These are phyloP conservation scores for Penicillium glabrum DNA, from an alignment of 2,329 filamentous ascomycete genomes.

Conservation along the genomic window DNA sequence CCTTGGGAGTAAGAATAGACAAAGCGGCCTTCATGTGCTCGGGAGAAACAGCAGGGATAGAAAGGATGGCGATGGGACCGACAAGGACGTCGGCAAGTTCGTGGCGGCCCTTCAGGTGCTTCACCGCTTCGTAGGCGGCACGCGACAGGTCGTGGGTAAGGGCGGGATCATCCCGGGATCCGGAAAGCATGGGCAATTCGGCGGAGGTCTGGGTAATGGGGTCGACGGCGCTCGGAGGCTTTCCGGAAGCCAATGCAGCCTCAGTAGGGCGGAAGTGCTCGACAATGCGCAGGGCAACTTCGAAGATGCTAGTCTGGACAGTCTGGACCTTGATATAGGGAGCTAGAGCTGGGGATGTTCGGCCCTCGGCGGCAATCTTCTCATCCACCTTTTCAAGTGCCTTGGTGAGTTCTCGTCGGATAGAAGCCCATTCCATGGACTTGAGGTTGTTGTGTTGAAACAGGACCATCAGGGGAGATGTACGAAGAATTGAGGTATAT, in stretches of 20 bases:
- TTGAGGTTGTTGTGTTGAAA: conserved; percentile 80
- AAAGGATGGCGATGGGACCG: conserved; percentile 76
- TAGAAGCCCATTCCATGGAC: conserved; percentile 71
- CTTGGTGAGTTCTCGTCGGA: conserved; percentile 66
- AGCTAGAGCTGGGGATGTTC: conserved; percentile 49
- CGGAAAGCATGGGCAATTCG: conserved; percentile 25
- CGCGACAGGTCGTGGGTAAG: conserved; percentile 62
- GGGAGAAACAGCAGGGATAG: conserved; percentile 80
- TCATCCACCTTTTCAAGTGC: conserved; percentile 65
- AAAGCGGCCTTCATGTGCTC: conserved; percentile 80
- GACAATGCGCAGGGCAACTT: conserved; percentile 77
- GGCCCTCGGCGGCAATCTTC: conserved; percentile 61
- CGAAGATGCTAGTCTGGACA: conserved; percentile 85
- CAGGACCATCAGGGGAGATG: conserved; percentile 79
- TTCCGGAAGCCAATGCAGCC: conserved; percentile 18
- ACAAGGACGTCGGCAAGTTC: conserved; percentile 73
- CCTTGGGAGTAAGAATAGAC: conserved; percentile 70
- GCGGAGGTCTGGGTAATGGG: conserved; percentile 34
- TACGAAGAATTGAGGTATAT: conserved; percentile 85
- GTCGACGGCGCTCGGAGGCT: conserved; percentile 25
- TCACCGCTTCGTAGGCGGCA: conserved; percentile 52
- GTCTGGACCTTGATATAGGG: conserved; percentile 73
- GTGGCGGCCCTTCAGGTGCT: conserved; percentile 53
- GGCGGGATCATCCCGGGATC: conserved; percentile 37
- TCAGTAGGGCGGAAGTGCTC: conserved; percentile 71